Evolutionary conservation across 176 grass and related monocot genomes (phyloP).

Genomic region (Phragmites australis): DNA sequence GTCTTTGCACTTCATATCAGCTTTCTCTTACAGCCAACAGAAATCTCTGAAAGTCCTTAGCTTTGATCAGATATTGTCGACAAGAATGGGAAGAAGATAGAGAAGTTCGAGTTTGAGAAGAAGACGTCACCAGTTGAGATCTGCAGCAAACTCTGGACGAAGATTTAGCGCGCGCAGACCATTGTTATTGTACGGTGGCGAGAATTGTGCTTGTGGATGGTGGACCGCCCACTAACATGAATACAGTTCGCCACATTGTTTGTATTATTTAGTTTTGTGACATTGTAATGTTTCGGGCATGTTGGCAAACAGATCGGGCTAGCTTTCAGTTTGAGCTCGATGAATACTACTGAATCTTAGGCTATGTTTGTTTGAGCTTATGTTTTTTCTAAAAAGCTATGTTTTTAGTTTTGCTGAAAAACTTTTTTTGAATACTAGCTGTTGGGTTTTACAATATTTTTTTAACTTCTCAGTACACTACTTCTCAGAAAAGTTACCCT

Average conservation of each 20-base stretch:
- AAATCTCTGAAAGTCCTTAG: constrained; percentile 39
- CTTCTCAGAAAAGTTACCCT: too few species aligned
- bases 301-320: not conserved
- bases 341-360: not conserved
- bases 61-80: constrained; percentile 60
- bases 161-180: constrained; percentile 20
- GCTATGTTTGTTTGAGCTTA: too few species aligned
- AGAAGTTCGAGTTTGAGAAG: constrained; percentile 59
- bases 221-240: not conserved
- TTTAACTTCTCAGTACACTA: too few species aligned
- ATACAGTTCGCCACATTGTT: not conserved
- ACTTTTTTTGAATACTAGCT: too few species aligned
- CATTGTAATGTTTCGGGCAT: not conserved
- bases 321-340: not conserved
- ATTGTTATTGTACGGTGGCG: not conserved
- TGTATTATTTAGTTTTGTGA: not conserved
- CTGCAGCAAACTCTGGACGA: constrained; percentile 69
- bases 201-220: not conserved
- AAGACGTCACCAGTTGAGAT: constrained; percentile 40
- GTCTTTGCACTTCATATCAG: not conserved
- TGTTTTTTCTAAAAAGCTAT: too few species aligned
- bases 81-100: constrained; percentile 53
- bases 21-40: constrained; percentile 13
- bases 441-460: too few species aligned
- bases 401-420: too few species aligned